A percentile compares a stretch with the other conserved stretches of the same genome.
Evolutionary conservation across 352 stramenopile genomes (phyloP).

Genomic region (Pythium brachiatum): DNA sequence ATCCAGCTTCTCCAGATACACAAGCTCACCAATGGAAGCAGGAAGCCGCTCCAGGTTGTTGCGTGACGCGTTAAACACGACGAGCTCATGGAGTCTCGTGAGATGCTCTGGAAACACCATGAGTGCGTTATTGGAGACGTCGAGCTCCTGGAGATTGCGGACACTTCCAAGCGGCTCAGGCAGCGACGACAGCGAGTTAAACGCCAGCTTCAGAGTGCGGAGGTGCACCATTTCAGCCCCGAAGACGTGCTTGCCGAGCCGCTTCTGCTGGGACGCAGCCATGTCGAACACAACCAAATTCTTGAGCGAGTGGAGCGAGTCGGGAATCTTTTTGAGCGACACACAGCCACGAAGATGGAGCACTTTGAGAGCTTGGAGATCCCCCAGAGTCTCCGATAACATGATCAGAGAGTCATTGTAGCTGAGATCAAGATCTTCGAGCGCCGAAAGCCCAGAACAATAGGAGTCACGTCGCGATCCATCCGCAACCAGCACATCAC

Average conservation of each 20-base stretch:
- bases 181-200: conserved; percentile 41
- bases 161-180: conserved; percentile 19
- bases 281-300: conserved; percentile 41
- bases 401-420: conserved; percentile 38
- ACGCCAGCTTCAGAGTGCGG: conserved; percentile 39
- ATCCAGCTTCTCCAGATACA: conserved; percentile 43
- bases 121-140: conserved; percentile 20
- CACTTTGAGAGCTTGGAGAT: conserved; percentile 33
- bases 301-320: conserved; percentile 38
- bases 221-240: conserved; percentile 31
- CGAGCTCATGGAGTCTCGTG: conserved; percentile 16
- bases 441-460: conserved; percentile 32
- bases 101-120: conserved; percentile 12
- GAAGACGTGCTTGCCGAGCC: conserved; percentile 50
- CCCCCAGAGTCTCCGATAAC: conserved; percentile 37
- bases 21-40: conserved; percentile 36
- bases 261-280: conserved; percentile 44
- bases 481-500: conserved; percentile 20
- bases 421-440: conserved; percentile 56
- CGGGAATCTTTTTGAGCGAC: conserved; percentile 38
- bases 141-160: conserved; percentile 17
- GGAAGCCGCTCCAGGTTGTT: conserved; percentile 29
- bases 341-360: conserved; percentile 43
- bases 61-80: conserved; percentile 16
- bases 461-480: conserved; percentile 16